Evolutionary conservation across 768 basidiomycete species (phyloP).

Genomic region (Lyophyllum shimeji): DNA sequence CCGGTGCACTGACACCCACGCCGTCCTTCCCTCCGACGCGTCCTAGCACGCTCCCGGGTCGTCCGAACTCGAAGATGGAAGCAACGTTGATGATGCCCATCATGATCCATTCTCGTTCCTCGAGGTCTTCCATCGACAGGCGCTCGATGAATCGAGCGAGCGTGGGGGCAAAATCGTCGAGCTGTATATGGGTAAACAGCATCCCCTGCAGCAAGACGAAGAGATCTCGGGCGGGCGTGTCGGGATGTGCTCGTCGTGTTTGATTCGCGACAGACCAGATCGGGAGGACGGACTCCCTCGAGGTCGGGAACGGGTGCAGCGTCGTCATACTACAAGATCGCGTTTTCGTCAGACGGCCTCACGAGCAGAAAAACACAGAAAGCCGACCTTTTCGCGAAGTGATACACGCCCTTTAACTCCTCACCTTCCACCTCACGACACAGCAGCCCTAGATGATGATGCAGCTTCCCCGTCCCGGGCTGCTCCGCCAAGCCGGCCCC

Average conservation of each 20-base stretch:
- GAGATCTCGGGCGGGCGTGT: slow-evolving; percentile 68
- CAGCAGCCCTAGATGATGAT: slow-evolving; percentile 90
- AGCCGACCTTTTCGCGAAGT: slow-evolving; percentile 89
- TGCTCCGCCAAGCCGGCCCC: slow-evolving; percentile 81
- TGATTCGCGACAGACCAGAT: slow-evolving; percentile 84
- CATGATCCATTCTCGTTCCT: slow-evolving; percentile 94
- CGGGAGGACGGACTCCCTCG: slow-evolving; percentile 86
- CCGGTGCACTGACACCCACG: slow-evolving; percentile 27
- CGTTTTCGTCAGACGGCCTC: background rate
- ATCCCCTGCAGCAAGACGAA: slow-evolving; percentile 95
- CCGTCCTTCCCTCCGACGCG: slow-evolving; percentile 59
- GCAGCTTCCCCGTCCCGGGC: slow-evolving; percentile 92
- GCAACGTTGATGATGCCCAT: slow-evolving; percentile 88
- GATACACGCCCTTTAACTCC: slow-evolving; percentile 85
- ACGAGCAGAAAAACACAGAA: slow-evolving; percentile 9
- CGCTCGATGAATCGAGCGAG: slow-evolving; percentile 87
- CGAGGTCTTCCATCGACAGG: slow-evolving; percentile 75
- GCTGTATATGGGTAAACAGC: slow-evolving; percentile 93
- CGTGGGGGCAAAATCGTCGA: slow-evolving; percentile 86
- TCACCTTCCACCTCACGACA: slow-evolving; percentile 82
- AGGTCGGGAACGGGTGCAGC: slow-evolving; percentile 81
- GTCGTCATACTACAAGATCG: slow-evolving; percentile 73
- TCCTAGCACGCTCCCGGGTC: slow-evolving; percentile 66
- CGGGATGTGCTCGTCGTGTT: slow-evolving; percentile 71
- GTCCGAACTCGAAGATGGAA: slow-evolving; percentile 86